phyloP scores from a whole-genome alignment of 768 basidiomycete genomes.

The Pleurotus ostreatus region DNA sequence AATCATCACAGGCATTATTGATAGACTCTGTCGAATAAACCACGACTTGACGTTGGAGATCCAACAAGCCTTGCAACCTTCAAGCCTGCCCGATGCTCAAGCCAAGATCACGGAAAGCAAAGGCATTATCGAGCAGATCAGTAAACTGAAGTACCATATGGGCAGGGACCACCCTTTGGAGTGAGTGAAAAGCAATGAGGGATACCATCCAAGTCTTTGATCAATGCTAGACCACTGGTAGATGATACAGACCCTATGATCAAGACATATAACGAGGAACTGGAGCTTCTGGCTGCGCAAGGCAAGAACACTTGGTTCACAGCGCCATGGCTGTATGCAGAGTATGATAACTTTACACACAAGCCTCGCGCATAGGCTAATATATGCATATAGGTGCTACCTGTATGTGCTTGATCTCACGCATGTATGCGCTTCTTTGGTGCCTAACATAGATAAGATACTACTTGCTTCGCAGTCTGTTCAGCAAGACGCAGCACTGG shows the following conservation, averaged over 20 bases:
- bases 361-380: not conserved
- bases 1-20: slow-evolving; percentile 79
- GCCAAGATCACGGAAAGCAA: slow-evolving; percentile 71
- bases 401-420: slow-evolving; percentile 40
- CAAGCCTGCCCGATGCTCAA: slow-evolving; percentile 22
- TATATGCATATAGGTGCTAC: slow-evolving; percentile 52
- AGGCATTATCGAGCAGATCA: slow-evolving; percentile 66
- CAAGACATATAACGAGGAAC: slow-evolving; percentile 73
- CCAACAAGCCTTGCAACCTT: slow-evolving; percentile 15
- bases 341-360: slow-evolving; percentile 44
- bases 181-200: slow-evolving; percentile 34
- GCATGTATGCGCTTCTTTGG: not conserved
- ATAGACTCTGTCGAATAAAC: slow-evolving; percentile 66
- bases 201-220: not conserved
- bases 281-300: slow-evolving; percentile 44
- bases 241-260: slow-evolving; percentile 71
- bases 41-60: slow-evolving; percentile 51
- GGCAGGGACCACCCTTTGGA: slow-evolving; percentile 65
- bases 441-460: slow-evolving; percentile 47
- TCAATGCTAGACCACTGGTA: slow-evolving; percentile 51
- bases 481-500: slow-evolving; percentile 69
- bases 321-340: slow-evolving; percentile 94
- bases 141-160: slow-evolving; percentile 87
- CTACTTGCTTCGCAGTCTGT: slow-evolving; percentile 73
- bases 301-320: slow-evolving; percentile 80